Evolutionary conservation across 768 basidiomycete species (phyloP).

Genomic region (Suillus tomentosus): DNA sequence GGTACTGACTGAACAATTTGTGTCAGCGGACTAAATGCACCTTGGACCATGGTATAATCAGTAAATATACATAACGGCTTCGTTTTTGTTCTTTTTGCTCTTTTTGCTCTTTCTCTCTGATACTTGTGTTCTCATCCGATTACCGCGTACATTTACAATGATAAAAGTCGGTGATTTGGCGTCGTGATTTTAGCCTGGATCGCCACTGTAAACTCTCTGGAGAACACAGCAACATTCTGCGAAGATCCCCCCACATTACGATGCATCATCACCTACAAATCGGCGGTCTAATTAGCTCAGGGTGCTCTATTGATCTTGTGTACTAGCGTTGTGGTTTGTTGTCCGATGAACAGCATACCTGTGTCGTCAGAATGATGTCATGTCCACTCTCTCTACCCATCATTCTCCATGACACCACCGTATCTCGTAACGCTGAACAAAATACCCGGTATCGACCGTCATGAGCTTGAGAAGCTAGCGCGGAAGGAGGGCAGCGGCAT

Average conservation of each 20-base stretch:
- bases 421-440: conserved; percentile 4
- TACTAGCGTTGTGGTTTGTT: background rate
- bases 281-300: too few relatives aligned
- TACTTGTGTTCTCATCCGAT: background rate
- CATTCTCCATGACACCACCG: background rate
- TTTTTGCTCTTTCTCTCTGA: background rate
- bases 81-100: background rate
- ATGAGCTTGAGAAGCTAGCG: conserved; percentile 17
- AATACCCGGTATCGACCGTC: conserved; percentile 10
- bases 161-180: background rate
- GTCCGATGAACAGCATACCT: background rate
- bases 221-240: background rate
- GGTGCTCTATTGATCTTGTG: background rate
- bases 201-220: background rate
- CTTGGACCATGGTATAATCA: background rate
- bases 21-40: background rate
- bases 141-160: background rate
- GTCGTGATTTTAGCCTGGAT: background rate
- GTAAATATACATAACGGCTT: background rate
- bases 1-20: background rate
- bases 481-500: conserved; percentile 11
- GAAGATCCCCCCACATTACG: background rate
- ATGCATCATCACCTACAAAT: background rate
- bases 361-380: conserved; percentile 8
- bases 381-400: background rate